Evolutionary conservation across 768 basidiomycete species (phyloP).

Genomic region (Leccinum arenicola): DNA sequence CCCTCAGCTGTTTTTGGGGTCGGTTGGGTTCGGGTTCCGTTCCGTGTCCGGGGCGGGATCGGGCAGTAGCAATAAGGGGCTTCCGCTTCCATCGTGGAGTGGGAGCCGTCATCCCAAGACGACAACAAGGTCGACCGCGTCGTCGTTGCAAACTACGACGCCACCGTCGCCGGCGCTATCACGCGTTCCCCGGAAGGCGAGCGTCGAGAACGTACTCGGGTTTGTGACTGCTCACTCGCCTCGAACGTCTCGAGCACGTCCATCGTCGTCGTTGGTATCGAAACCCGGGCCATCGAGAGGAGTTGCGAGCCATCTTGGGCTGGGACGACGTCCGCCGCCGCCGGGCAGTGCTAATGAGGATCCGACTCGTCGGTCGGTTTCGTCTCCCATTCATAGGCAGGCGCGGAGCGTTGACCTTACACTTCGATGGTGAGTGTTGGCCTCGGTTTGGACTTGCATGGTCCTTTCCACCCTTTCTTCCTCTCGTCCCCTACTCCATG

Average conservation of each 20-base stretch:
- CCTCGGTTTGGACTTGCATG: neutral
- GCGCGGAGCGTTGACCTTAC: neutral
- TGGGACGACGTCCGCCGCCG: neutral
- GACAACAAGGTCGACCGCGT: slow-evolving; percentile 3
- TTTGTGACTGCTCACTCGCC: neutral
- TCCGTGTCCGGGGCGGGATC: neutral
- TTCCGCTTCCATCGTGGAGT: slow-evolving; percentile 20
- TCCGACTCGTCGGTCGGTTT: slow-evolving; percentile 4
- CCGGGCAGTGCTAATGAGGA: neutral
- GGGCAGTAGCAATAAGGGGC: neutral
- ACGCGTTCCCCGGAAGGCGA: neutral
- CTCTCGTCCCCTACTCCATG: too few species aligned
- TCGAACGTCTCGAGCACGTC: neutral
- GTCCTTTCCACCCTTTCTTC: neutral
- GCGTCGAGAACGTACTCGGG: neutral
- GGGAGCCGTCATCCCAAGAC: neutral
- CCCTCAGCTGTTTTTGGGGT: slow-evolving; percentile 10
- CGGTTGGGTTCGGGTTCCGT: neutral
- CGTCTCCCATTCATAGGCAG: slow-evolving; percentile 7
- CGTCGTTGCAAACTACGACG: neutral
- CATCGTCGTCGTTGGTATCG: neutral
- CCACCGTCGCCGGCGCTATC: neutral
- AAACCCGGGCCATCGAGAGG: neutral
- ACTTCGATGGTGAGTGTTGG: neutral
- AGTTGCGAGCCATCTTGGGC: neutral